Base-by-base conservation (phyloP, 2,329 filamentous ascomycete species). In the Trichophyton schoenleinii region DNA sequence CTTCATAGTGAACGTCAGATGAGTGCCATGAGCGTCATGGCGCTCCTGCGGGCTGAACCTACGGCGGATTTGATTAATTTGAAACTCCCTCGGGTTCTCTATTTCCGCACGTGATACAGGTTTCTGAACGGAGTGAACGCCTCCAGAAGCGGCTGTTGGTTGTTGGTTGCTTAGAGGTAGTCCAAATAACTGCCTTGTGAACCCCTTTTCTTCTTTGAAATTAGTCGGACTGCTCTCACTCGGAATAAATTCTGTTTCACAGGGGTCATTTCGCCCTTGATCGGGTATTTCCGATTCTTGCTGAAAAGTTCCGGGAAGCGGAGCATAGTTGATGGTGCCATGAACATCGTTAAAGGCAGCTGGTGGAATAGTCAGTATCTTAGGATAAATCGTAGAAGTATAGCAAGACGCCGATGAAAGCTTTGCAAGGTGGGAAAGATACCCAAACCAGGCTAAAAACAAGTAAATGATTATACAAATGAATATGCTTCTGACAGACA, bases 31-130 rank as follows among this genome's bases (percentile, higher is more conserved):
- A 63, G 80, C 68, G 63, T 73, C 71, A 36, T 73, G 69, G 52
- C 70, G 71, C 65, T 82, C 78, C 57, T 74, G 71, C 11, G 81
- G 80, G 60, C 73, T 74, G 71, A 84, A 92, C 38, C 89, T 82
- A 64, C 83, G 82, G 67, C 83, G 80, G 63, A 92, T 75, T 75
- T 94, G 89, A 63, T 82, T 81, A 58, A 92, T 74, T 71, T 94
- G 87, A 70, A 90, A 94, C 61, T 81, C 81, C 65, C 87, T 80
- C 5, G 88, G 87, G 69, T 91, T 83, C 63, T 84, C 79, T 34
- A 77, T 71, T 72, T 90, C 86, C 9, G 81, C 78, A 62, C 80
- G 77, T 5, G 88, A 83, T 1, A 87, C 75, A 9, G 88, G 88
- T 69, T 85, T 87, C 62, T 81, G 71, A 36, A 61, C 64, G 42